Conservation (phyloP, 2,329 filamentous ascomycete species). For the Teratosphaeria nubilosa region DNA sequence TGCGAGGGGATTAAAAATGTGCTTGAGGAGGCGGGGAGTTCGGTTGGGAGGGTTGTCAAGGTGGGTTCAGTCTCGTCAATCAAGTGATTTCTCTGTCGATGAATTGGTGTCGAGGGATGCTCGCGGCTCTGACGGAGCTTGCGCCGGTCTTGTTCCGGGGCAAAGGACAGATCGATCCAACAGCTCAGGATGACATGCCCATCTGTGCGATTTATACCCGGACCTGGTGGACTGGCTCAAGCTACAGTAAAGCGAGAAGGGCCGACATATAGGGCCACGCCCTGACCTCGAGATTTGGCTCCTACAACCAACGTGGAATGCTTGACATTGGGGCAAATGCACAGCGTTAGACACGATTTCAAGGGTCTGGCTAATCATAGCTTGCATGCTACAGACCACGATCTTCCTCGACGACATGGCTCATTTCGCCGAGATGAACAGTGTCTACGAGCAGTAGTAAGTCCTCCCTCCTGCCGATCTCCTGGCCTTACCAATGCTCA, state of each 20-base stretch:
- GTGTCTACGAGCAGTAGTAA: constrained; percentile 64
- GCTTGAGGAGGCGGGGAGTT: constrained; percentile 69
- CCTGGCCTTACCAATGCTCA: neutral
- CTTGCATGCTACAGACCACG: constrained; percentile 28
- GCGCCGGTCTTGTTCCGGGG: too few species aligned
- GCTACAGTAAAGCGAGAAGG: too few species aligned
- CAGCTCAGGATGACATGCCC: too few species aligned
- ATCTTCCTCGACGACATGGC: constrained; percentile 90
- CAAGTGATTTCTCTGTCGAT: neutral
- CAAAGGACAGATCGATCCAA: too few species aligned
- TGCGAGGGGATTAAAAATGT: constrained; percentile 77
- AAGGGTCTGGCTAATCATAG: neutral
- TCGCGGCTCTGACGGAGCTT: too few species aligned
- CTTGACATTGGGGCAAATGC: too few species aligned
- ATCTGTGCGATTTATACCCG: too few species aligned
- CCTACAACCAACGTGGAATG: too few species aligned
- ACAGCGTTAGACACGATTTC: too few species aligned
- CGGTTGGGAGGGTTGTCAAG: constrained; percentile 75
- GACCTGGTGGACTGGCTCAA: too few species aligned
- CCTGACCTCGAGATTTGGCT: too few species aligned
- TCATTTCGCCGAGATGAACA: constrained; percentile 79
- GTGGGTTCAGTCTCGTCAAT: constrained; percentile 33
- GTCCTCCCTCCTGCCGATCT: neutral
- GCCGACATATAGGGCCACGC: too few species aligned
- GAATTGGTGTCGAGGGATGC: neutral